Base-by-base conservation (phyloP, 306 rosid species). In the Pachyrhizus erosus region DNA sequence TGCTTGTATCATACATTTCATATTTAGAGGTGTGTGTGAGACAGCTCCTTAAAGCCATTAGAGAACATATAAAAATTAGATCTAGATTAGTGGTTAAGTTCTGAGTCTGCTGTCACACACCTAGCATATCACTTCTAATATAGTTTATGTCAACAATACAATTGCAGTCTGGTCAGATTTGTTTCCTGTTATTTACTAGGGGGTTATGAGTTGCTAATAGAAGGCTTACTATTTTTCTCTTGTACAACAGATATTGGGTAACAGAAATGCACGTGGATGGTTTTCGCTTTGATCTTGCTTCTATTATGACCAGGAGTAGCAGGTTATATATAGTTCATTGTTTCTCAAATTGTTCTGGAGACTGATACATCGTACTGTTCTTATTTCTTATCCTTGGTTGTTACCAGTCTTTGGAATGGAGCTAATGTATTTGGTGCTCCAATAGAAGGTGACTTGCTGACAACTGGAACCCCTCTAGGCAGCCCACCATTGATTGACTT, bases 261-360 rank as follows among this genome's bases (percentile, higher is more conserved):
- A 91, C 89, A 62, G 99, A 93, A 87, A 92, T 96, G 96, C 99
- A 96, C 62, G 93, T 96, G 31, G 99, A 96, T 87, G 99, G 98
- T 78, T 96, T 96, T 92, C 98, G 99, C 88, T 96, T 96, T 80
- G 99, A 96, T 90, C 98, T 96, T 85, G 99, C 99, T 76, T 93
- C 98, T 46, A 96, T 96, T 79, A 91, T 96, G 97, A 90, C 97
- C 80, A 89, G 98, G 90, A 81, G 89, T 80, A 92, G 93, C 98
- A 96, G 99, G 99, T 96, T 86, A 80, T 84, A 73, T 64, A 72
- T 62, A 78, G 64, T 84, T 15, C 49, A 24, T 49, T 61, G 9
- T 61, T 43, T 33, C n/a, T 80, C 23, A 78, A 76, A 71, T 82
- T 58, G 49, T 84, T 55, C 48, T 4, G 71, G 68, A 77, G 55